These are phyloP conservation scores for Cunninghamia lanceolata DNA, from an alignment of 75 land plant species.

Conservation along the genomic window DNA sequence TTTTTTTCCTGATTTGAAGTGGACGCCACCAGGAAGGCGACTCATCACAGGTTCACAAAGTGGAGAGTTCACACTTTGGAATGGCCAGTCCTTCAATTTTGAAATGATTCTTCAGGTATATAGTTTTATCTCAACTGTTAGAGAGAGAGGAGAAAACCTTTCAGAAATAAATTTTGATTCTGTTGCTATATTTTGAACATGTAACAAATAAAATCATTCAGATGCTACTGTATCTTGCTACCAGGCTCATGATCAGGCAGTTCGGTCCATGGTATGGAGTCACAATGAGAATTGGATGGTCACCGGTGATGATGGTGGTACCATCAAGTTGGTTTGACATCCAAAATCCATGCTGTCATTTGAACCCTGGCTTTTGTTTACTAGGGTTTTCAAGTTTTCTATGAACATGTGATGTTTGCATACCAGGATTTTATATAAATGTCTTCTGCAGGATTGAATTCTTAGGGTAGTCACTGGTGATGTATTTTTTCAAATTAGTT, in stretches of 20 bases:
- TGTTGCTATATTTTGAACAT: neutral
- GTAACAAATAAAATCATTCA: neutral
- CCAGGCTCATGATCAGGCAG: slow-evolving; percentile 98
- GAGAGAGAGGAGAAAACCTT: neutral
- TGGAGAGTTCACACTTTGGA: slow-evolving; percentile 99
- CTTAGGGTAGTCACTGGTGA: slow-evolving; percentile 59
- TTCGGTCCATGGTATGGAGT: slow-evolving; percentile 99
- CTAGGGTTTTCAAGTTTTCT: neutral
- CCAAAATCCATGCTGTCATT: neutral
- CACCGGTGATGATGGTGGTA: slow-evolving; percentile 96
- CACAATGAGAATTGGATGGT: slow-evolving; percentile 99
- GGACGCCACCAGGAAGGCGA: slow-evolving; percentile 97
- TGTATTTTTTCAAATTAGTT: slow-evolving; percentile 87
- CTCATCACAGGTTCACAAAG: slow-evolving; percentile 98
- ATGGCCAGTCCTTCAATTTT: slow-evolving; percentile 97
- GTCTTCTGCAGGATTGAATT: neutral
- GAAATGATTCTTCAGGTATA: slow-evolving; percentile 99
- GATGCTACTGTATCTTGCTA: neutral
- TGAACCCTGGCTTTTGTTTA: neutral
- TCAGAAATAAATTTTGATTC: neutral
- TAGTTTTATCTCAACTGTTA: neutral
- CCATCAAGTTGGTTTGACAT: slow-evolving; percentile 68
- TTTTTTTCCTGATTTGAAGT: slow-evolving; percentile 39
- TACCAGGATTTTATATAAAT: neutral
- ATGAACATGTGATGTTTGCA: neutral